Evolutionary conservation across 208 protist species (phyloP).

Genomic region (Trypanosomatidae sp.): DNA sequence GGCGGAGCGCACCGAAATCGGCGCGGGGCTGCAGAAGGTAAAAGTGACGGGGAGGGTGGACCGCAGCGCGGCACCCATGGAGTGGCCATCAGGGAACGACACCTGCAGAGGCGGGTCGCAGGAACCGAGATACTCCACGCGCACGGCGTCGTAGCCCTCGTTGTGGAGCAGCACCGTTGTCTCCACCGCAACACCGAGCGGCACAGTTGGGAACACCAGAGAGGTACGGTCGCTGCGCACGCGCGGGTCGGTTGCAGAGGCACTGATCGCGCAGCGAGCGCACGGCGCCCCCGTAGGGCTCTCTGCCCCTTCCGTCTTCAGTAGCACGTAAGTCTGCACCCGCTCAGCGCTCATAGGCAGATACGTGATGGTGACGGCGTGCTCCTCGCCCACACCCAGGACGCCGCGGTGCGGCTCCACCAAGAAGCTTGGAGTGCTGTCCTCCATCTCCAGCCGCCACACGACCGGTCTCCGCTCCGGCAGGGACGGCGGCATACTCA

Average conservation of each 20-base stretch:
- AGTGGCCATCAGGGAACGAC: slow-evolving; percentile 73
- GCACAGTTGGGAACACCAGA: slow-evolving; percentile 87
- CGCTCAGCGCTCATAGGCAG: slow-evolving; percentile 37
- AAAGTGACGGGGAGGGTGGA: slow-evolving; percentile 77
- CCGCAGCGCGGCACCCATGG: slow-evolving; percentile 24
- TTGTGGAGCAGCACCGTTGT: slow-evolving; percentile 86
- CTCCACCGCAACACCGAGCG: slow-evolving; percentile 67
- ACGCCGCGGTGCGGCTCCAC: slow-evolving; percentile 60
- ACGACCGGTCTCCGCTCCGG: slow-evolving; percentile 10
- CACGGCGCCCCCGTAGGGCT: slow-evolving; percentile 35
- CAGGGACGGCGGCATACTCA: slow-evolving; percentile 17
- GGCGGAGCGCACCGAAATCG: slow-evolving; percentile 45
- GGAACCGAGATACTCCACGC: slow-evolving; percentile 77
- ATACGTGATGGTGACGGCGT: slow-evolving; percentile 77
- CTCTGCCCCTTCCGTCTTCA: slow-evolving; percentile 56
- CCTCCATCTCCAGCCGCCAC: slow-evolving; percentile 20
- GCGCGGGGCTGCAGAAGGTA: slow-evolving; percentile 37
- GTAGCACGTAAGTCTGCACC: slow-evolving; percentile 32
- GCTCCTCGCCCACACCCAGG: slow-evolving; percentile 42
- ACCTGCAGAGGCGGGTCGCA: slow-evolving; percentile 68
- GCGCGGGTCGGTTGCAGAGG: slow-evolving; percentile 69
- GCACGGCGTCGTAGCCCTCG: slow-evolving; percentile 92
- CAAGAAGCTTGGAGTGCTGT: slow-evolving; percentile 42
- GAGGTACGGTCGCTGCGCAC: slow-evolving; percentile 75
- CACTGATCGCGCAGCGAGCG: slow-evolving; percentile 50